Conservation (phyloP, 1,284 basidiomycete genomes). For the Inonotus hispidus region DNA sequence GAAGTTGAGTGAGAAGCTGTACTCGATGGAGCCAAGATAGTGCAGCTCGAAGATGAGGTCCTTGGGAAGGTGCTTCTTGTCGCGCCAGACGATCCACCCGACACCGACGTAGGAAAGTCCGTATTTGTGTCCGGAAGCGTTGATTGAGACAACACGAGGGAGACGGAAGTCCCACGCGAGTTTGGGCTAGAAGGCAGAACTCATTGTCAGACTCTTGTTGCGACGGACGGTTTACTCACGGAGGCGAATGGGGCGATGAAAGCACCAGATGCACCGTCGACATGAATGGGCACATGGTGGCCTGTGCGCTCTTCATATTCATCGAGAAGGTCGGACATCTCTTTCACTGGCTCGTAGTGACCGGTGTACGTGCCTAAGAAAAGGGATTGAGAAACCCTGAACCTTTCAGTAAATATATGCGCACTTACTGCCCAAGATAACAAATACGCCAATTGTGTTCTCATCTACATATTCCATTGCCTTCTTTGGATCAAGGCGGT, state of each 20-base stretch:
- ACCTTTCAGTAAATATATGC: constrained; percentile 19
- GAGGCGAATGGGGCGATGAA: constrained; percentile 83
- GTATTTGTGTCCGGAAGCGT: constrained; percentile 87
- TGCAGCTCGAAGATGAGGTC: constrained; percentile 94
- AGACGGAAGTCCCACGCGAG: constrained; percentile 84
- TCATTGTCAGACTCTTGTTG: constrained; percentile 19
- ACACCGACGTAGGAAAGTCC: constrained; percentile 85
- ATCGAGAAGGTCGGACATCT: constrained; percentile 82
- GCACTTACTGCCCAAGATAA: constrained; percentile 66
- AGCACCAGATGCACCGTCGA: constrained; percentile 76
- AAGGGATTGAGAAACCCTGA: not conserved
- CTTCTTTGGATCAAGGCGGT: constrained; percentile 78
- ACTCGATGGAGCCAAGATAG: constrained; percentile 59
- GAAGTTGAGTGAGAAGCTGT: constrained; percentile 91
- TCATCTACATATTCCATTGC: constrained; percentile 89
- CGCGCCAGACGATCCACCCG: constrained; percentile 85
- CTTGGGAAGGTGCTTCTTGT: constrained; percentile 72
- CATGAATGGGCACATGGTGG: constrained; percentile 78
- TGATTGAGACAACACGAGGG: constrained; percentile 86
- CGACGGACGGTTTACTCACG: constrained; percentile 25
- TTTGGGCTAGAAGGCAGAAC: constrained; percentile 47
- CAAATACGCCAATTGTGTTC: constrained; percentile 82
- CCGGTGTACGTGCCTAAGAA: constrained; percentile 79
- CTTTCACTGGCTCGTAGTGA: constrained; percentile 88
- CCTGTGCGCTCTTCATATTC: constrained; percentile 83